Base-by-base conservation (phyloP, 345 rosid species). In the Cardiospermum halicacabum region DNA sequence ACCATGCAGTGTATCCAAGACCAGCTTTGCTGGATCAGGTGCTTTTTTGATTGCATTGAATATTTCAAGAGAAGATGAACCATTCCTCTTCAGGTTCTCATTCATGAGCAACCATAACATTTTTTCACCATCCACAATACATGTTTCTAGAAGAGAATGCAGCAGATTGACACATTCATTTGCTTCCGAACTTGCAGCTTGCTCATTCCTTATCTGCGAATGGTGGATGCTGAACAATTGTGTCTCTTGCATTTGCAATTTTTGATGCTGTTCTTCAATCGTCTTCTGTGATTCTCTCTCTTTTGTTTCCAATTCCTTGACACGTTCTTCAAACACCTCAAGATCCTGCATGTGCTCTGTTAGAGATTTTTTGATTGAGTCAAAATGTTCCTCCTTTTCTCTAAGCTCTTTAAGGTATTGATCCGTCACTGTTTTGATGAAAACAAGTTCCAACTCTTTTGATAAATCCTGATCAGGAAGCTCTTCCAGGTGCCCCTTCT, bases 11-110 rank as follows among this genome's bases (percentile, higher is more conserved):
- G 87, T 80, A 76, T 78, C 86, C 49, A 88, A 62, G 59, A 83
- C 89, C 60, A 88, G 80, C 73, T 75, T 80, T 21, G 83, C 83
- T 32, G 95, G 95, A 45, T 85, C 75, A 2, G 74, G 30, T 37
- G 81, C 82, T 27, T 53, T 34, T 24, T 68, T 53, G 15, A 83
- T 60, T 12, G 78, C 58, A 30, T 3, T 25, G 0, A 27, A 24
- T 7, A 85, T 74, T 55, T 76, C 77, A 8, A 63, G 25, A 36
- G 63, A 54, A 58, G 85, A 56, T 59, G 57, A 64, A 61, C 63
- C 69, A 56, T 40, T 64, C 51, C 72, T 74, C 53, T 65, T 72
- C 63, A 75, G 26, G 60, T 67, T 74, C 72, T 79, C 83, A 63
- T 66, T 81, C 58, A 83, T 73, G 69, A 85, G 74, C 18, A 81